Base-by-base conservation (phyloP, 352 stramenopile genomes). In the Phytophthora agathidicida region DNA sequence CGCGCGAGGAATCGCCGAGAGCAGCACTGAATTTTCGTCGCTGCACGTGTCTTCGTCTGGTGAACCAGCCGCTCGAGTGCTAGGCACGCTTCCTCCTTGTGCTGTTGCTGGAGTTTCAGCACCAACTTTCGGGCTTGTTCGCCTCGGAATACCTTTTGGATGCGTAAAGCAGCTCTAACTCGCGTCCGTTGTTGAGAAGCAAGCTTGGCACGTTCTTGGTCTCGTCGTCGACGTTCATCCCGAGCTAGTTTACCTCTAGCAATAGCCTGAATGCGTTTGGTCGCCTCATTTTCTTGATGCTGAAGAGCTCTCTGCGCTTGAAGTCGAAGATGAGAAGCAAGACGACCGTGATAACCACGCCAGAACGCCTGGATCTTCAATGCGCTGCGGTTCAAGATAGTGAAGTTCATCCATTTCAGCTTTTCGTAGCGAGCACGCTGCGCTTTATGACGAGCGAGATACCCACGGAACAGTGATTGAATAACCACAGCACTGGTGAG, bases 341-440 rank as follows among this genome's bases (percentile, higher is more conserved):
- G 45, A 0, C 83, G 83, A 14, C 77, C 83, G 39, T 90, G 83
- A 50, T 77, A 90, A 0, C 85, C 85, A n/a, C 87, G 77, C 81
- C 82, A 96, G 24, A 67, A 76, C 0, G 74, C 68, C 49, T 96
- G 87, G 43, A 94, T 93, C n/a, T 75, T 76, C 9, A 94, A 63
- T 8, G 81, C 85, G 14, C 74, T 83, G 19, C 65, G 67, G 38
- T 91, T 78, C 72, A 91, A 68, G 8, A 82, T 48, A 4, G 76
- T 74, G 2, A 81, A 60, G 37, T 89, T 78, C 62, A 88, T 72
- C 75, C 73, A 88, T 61, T 86, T 86, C 35, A 94, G 73, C 53
- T 79, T 79, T 35, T 93, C 80, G 48, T 77, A 83, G 7, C 83
- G 81, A 42, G 68, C 54, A 7, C 67, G 69, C 41, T 89, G 77